Base-by-base conservation (phyloP, 2,329 filamentous ascomycete species). In the Colletotrichum chlorophyti region DNA sequence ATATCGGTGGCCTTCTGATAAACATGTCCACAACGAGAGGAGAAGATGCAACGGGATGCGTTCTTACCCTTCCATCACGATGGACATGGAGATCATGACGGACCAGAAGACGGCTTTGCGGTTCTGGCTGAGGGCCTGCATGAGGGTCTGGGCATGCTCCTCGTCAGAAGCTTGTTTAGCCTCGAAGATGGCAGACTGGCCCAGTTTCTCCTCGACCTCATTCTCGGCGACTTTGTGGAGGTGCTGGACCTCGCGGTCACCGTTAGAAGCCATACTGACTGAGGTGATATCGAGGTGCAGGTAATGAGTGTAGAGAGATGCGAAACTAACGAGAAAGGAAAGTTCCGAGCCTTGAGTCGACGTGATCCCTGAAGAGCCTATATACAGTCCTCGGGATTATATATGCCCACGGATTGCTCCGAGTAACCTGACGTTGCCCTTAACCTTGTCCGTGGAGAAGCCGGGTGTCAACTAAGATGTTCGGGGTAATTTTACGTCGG, bases 21-120 rank as follows among this genome's bases (percentile, higher is more conserved):
- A 24, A n/a, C n/a, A n/a, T n/a, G n/a, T n/a, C n/a, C n/a, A n/a
- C n/a, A n/a, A n/a, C n/a, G n/a, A n/a, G n/a, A n/a, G n/a, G n/a
- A n/a, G n/a, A 19, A 21, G 19, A 4, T 5, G 12, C 21, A 14
- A 14, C 37, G 24, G 19, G 4, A 1, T 11, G 0, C 17, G 2
- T 21, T 1, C 75, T 77, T 79, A 82, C 7, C 79, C 78, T 61
- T 81, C 79, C 79, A 82, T 82, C 58, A 82, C 72, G 42, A 81
- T 74, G 1, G 75, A 72, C 17, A 73, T 73, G 8, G 76, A 79
- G 43, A 79, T 74, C 51, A 72, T 42, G 3, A 75, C 60, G 17
- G 70, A 72, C 73, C 73, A 76, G n/a, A 69, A 57, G 29, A 76
- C 68, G 3, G 74, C 74, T 64, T 70, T 68, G 21, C 68, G 72